Evolutionary conservation across 2,329 filamentous ascomycete genomes (phyloP).

Genomic region (Apiospora kogelbergensis): DNA sequence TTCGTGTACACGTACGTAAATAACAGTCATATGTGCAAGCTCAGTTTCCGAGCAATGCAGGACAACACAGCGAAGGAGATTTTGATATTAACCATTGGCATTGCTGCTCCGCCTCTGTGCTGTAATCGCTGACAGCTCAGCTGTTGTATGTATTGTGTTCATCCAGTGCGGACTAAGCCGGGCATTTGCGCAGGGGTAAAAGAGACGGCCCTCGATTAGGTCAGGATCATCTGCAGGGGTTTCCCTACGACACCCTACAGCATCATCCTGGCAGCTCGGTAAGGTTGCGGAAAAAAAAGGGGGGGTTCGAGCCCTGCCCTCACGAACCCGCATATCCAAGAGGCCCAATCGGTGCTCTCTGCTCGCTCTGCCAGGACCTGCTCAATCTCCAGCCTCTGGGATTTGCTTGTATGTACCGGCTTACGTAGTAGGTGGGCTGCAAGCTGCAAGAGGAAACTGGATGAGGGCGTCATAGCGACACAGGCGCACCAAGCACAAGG

Average conservation of each 20-base stretch:
- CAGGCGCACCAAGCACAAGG: too few relatives aligned
- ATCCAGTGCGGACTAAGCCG: background rate
- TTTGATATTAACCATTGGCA: background rate
- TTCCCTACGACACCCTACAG: background rate
- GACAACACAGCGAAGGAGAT: background rate
- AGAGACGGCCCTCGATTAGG: background rate
- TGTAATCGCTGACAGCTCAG: background rate
- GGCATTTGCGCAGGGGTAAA: background rate
- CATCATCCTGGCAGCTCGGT: background rate
- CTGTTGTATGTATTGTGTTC: background rate
- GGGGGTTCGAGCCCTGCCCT: constrained; percentile 7
- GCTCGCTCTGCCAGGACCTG: background rate
- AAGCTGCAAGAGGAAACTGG: background rate
- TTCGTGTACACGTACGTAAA: background rate
- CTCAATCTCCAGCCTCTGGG: background rate
- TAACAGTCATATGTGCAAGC: too few relatives aligned
- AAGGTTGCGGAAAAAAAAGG: background rate
- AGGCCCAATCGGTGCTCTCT: background rate
- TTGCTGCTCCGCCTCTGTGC: background rate
- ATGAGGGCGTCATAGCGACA: background rate
- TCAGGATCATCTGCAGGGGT: constrained; percentile 9
- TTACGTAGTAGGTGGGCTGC: background rate
- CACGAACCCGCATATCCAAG: background rate
- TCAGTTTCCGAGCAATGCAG: background rate
- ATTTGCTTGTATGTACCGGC: background rate